Evolutionary conservation across 2,329 filamentous ascomycete species (phyloP).

Genomic region (Aspergillus glaucus): DNA sequence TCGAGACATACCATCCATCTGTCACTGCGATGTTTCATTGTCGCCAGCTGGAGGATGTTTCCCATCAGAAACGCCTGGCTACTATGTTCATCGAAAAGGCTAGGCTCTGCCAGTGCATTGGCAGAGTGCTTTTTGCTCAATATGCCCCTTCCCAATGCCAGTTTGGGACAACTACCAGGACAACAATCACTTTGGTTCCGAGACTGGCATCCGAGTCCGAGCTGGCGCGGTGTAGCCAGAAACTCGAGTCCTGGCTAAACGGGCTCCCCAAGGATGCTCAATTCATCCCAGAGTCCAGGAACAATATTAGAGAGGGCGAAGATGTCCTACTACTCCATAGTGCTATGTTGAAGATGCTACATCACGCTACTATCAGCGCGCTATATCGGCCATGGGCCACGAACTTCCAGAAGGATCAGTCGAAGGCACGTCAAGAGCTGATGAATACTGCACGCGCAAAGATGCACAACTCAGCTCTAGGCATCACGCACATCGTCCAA

Average conservation of each 20-base stretch:
- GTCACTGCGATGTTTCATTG: slow-evolving; percentile 59
- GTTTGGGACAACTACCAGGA: slow-evolving; percentile 60
- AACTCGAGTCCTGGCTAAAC: slow-evolving; percentile 67
- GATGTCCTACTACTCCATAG: slow-evolving; percentile 58
- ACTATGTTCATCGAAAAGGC: slow-evolving; percentile 83
- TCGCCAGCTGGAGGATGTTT: slow-evolving; percentile 62
- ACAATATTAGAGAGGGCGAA: slow-evolving; percentile 48
- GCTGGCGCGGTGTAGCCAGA: slow-evolving; percentile 66
- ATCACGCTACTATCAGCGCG: slow-evolving; percentile 82
- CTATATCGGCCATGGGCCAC: slow-evolving; percentile 80
- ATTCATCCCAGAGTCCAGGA: slow-evolving; percentile 58
- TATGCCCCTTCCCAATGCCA: slow-evolving; percentile 79
- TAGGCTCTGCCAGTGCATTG: slow-evolving; percentile 78
- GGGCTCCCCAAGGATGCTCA: slow-evolving; percentile 63
- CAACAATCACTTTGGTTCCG: slow-evolving; percentile 73
- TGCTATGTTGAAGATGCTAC: slow-evolving; percentile 83
- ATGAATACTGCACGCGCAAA: slow-evolving; percentile 68
- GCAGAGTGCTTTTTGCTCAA: slow-evolving; percentile 76
- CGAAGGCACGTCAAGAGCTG: slow-evolving; percentile 45
- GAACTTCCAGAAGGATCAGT: slow-evolving; percentile 47
- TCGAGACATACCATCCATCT: slow-evolving; percentile 57
- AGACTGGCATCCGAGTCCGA: slow-evolving; percentile 74
- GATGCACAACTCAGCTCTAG: slow-evolving; percentile 72
- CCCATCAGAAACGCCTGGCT: slow-evolving; percentile 68
- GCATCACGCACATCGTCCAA: slow-evolving; percentile 72